Evolutionary conservation across 306 rosid species (phyloP).

Genomic region (Glycine latifolia): DNA sequence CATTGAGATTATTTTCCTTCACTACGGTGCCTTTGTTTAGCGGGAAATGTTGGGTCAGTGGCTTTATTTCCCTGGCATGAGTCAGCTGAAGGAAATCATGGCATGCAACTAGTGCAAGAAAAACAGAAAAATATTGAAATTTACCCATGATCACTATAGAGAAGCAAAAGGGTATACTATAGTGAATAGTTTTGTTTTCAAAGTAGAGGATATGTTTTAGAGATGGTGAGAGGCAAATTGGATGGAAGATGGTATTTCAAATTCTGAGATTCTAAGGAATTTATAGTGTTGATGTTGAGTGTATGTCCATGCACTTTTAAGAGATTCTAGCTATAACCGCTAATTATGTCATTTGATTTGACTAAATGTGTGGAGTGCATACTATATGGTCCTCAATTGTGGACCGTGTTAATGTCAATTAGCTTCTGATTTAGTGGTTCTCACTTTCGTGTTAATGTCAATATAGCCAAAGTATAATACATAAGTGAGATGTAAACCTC

Average conservation of each 20-base stretch:
- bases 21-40: neutral
- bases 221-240: neutral
- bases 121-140: slow-evolving; percentile 17
- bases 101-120: slow-evolving; percentile 38
- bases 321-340: neutral
- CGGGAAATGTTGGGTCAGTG: slow-evolving; percentile 12
- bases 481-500: no score
- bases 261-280: slow-evolving; percentile 6
- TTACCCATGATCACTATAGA: slow-evolving; percentile 29
- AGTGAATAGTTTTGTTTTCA: neutral
- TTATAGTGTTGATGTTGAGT: slow-evolving; percentile 1
- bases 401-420: slow-evolving; percentile 15
- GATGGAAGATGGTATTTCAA: slow-evolving; percentile 7
- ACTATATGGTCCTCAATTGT: slow-evolving; percentile 9
- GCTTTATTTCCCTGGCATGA: slow-evolving; percentile 39
- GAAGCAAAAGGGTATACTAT: neutral
- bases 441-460: neutral
- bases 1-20: neutral
- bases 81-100: slow-evolving; percentile 27
- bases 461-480: no score
- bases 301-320: neutral
- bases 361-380: slow-evolving; percentile 41
- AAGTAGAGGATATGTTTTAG: neutral
- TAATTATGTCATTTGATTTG: slow-evolving; percentile 46
- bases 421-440: neutral